These are phyloP conservation scores for Mycogone perniciosa DNA, from an alignment of 2,329 filamentous ascomycete genomes.

Conservation along the genomic window DNA sequence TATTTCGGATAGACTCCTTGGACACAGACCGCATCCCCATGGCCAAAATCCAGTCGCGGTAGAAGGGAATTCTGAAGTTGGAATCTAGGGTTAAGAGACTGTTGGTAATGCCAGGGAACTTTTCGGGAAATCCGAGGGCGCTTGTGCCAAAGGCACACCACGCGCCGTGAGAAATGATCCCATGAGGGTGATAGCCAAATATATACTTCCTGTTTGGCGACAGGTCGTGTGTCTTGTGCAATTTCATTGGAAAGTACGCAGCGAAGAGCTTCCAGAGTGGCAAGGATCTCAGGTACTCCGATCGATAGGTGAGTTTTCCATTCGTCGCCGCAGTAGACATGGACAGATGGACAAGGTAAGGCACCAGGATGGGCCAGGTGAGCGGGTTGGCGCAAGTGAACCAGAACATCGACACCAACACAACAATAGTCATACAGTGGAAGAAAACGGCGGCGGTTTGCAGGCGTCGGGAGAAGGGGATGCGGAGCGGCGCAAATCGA, in stretches of 20 bases:
- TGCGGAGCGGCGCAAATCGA: slow-evolving; percentile 74
- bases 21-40: slow-evolving; percentile 87
- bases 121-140: slow-evolving; percentile 74
- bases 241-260: slow-evolving; percentile 80
- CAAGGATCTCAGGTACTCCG: slow-evolving; percentile 64
- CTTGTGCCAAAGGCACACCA: slow-evolving; percentile 90
- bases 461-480: slow-evolving; percentile 63
- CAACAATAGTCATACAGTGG: slow-evolving; percentile 66
- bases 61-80: slow-evolving; percentile 90
- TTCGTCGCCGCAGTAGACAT: slow-evolving; percentile 72
- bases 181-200: slow-evolving; percentile 94
- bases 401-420: slow-evolving; percentile 75
- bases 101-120: slow-evolving; percentile 94
- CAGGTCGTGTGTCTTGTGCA: slow-evolving; percentile 79
- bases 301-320: slow-evolving; percentile 68
- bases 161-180: slow-evolving; percentile 95
- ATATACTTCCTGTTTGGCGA: slow-evolving; percentile 85
- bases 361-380: slow-evolving; percentile 71
- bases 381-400: slow-evolving; percentile 85
- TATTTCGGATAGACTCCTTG: slow-evolving; percentile 84
- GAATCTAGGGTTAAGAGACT: slow-evolving; percentile 88
- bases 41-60: slow-evolving; percentile 86
- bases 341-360: slow-evolving; percentile 79
- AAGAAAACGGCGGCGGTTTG: slow-evolving; percentile 74
- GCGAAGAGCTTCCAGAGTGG: slow-evolving; percentile 84